Evolutionary conservation across 2,329 filamentous ascomycete genomes (phyloP).

Genomic region (Graphium sp.): DNA sequence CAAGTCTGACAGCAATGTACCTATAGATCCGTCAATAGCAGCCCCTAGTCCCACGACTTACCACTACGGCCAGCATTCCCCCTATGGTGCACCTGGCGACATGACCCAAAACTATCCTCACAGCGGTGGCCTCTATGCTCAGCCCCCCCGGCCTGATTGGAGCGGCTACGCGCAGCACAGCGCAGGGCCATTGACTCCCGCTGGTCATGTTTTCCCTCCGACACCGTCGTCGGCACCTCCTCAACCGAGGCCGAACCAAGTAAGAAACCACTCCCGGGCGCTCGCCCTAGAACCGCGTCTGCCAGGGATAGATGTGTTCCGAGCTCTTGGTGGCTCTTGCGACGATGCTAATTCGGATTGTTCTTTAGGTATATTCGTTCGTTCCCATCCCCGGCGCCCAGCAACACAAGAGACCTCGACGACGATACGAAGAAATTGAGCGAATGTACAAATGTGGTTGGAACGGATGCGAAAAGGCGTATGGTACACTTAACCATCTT

Average conservation of each 20-base stretch:
- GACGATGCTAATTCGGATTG: no score
- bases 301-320: background rate
- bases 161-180: conserved; percentile 43
- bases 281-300: background rate
- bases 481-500: conserved; percentile 90
- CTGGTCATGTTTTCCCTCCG: conserved; percentile 36
- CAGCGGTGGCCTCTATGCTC: conserved; percentile 46
- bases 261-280: conserved; percentile 20
- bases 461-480: conserved; percentile 97
- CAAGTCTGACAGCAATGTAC: no score
- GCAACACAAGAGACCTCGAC: conserved; percentile 86
- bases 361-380: conserved; percentile 96
- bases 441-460: conserved; percentile 99
- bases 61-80: conserved; percentile 67
- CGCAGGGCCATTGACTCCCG: conserved; percentile 28
- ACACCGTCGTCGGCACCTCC: conserved; percentile 37
- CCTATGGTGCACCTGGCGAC: conserved; percentile 71
- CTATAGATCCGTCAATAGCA: conserved; percentile 96
- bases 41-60: conserved; percentile 84
- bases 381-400: conserved; percentile 93
- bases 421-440: conserved; percentile 96
- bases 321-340: background rate
- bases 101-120: conserved; percentile 67
- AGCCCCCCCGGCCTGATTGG: conserved; percentile 63
- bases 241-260: conserved; percentile 40